Evolutionary conservation across 768 basidiomycete genomes (phyloP), one percentile per base, ranked within the genome.

Genomic region (Trametes punicea): DNA sequence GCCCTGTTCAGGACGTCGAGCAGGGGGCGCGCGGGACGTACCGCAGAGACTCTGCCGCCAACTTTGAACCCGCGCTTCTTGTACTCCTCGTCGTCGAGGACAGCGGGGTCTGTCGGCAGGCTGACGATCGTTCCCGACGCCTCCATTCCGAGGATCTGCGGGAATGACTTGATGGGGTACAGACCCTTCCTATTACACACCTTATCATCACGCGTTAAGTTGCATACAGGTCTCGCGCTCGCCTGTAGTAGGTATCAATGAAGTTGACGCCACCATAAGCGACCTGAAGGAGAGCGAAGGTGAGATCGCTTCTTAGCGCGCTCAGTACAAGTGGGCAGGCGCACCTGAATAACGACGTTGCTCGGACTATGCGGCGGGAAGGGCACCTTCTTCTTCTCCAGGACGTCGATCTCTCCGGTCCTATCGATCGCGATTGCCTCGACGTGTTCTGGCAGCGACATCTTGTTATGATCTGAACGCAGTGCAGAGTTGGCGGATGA

Each of bases 251-350:
- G 40, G 83, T 84, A 67, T 90, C 88, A 66, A 88, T 92, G 68
- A 89, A 97, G 74, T 97, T 97, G 64, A 96, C 80, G 6, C 90
- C 91, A 8, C 78, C 73, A 62, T 84, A 92, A 62, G 89, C 81
- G n/a, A 85, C 77, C 87, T 87, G 65, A 11, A 11, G 13, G 29
- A 26, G 2, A 0, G 20, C 9, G 18, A 4, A 25, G 48, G 16
- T 48, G 2, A 23, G 26, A n/a, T 5, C 30, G 13, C 18, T 36
- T n/a, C 15, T n/a, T n/a, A n/a, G n/a, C n/a, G n/a, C n/a, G n/a
- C n/a, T 8, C 34, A 36, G 34, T 16, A 36, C 34, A 8, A 36
- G 13, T 8, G 34, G 5, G 13, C 31, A 31, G 34, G 38, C 56
- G 46, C 38, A 76, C 76, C 66, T 78, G 79, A 47, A 82, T 65